Conservation (phyloP, 805 yeast genomes). For the Yamadazyma scolyti region DNA sequence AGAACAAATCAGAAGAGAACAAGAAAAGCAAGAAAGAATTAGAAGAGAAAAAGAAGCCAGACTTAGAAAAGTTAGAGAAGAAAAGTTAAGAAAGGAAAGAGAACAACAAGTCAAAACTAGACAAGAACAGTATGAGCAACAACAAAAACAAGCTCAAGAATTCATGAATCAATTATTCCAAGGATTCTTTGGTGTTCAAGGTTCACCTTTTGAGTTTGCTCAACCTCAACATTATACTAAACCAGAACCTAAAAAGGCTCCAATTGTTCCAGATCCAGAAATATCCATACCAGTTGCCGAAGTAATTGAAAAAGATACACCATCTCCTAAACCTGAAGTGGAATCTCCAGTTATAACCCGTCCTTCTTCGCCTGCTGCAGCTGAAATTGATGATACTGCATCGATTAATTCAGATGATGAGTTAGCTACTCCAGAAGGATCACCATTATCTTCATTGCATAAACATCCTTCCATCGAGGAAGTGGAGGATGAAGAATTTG, state of each 20-base stretch:
- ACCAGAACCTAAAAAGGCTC: conserved; percentile 1
- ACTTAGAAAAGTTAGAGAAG: conserved; percentile 11
- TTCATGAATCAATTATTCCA: conserved; percentile 20
- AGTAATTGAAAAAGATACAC: conserved; percentile 4
- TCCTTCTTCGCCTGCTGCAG: conserved; percentile 10
- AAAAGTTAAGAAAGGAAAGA: conserved; percentile 12
- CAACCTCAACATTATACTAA: conserved; percentile 1
- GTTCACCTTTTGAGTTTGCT: background rate
- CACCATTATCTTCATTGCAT: conserved; percentile 12
- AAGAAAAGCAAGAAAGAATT: conserved; percentile 7
- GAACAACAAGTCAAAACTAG: conserved; percentile 11
- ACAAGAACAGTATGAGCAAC: conserved; percentile 10
- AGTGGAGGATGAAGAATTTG: conserved; percentile 35
- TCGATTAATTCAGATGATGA: conserved; percentile 6
- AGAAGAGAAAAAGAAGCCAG: conserved; percentile 11
- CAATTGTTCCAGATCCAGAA: conserved; percentile 6
- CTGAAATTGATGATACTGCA: conserved; percentile 6
- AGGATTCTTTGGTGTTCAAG: conserved; percentile 8
- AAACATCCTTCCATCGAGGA: conserved; percentile 28
- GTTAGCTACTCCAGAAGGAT: conserved; percentile 9
- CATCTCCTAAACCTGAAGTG: conserved; percentile 8
- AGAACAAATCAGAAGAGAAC: conserved; percentile 8
- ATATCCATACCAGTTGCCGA: conserved; percentile 8
- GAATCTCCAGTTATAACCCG: conserved; percentile 9
- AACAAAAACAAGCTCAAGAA: conserved; percentile 20